These are phyloP conservation scores for Talinum fruticosum DNA, from an alignment of 148 eudicot species.

Conservation along the genomic window DNA sequence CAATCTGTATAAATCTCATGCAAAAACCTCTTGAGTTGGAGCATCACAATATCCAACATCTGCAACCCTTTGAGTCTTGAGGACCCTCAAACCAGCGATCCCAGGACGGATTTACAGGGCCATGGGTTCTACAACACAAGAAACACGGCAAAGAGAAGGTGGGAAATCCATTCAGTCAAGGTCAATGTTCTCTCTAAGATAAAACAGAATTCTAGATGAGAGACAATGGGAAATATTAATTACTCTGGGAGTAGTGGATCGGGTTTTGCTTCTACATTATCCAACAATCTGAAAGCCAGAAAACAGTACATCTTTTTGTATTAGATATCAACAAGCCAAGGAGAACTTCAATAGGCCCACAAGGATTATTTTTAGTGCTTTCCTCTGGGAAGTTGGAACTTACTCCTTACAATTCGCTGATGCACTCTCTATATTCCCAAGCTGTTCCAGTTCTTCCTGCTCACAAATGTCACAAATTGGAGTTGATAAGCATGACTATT, in stretches of 20 bases:
- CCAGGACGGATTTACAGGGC: slow-evolving; percentile 68
- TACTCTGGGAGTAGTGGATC: slow-evolving; percentile 87
- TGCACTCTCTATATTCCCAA: slow-evolving; percentile 60
- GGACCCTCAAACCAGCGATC: slow-evolving; percentile 94
- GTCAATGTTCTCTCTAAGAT: background rate
- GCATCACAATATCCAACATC: slow-evolving; percentile 67
- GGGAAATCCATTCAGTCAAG: background rate
- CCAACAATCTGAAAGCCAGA: slow-evolving; percentile 41
- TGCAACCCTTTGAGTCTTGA: slow-evolving; percentile 55
- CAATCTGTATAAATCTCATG: slow-evolving; percentile 15
- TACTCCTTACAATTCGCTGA: slow-evolving; percentile 77
- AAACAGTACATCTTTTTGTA: background rate
- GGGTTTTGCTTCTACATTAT: slow-evolving; percentile 54
- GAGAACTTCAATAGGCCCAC: background rate
- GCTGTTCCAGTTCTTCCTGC: slow-evolving; percentile 87
- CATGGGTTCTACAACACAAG: slow-evolving; percentile 39
- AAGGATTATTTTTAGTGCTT: background rate
- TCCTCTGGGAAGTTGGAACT: slow-evolving; percentile 33
- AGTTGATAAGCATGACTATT: slow-evolving; percentile 12
- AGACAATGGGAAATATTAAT: slow-evolving; percentile 37
- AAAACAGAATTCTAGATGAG: background rate
- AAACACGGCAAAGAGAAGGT: background rate
- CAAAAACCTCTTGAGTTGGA: slow-evolving; percentile 5
- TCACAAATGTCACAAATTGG: slow-evolving; percentile 16
- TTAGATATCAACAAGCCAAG: background rate